Conservation (phyloP, 371 early-diverging fungal genomes). For the Mortierella sp. region DNA sequence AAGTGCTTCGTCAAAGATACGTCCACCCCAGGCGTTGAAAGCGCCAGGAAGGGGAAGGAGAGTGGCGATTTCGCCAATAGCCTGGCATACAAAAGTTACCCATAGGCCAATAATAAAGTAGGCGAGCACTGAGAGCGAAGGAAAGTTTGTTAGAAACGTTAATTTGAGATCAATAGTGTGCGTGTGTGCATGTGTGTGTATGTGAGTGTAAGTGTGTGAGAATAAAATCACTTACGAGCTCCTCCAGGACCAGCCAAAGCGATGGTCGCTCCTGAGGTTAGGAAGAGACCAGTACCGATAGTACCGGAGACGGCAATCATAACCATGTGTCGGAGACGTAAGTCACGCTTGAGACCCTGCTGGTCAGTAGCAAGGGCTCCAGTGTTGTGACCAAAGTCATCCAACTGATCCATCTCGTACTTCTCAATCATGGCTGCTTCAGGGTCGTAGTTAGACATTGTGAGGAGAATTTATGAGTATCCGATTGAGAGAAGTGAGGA, state of each 20-base stretch:
- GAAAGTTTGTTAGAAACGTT: too few species aligned
- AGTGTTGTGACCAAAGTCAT: slow-evolving; percentile 12
- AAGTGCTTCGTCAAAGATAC: slow-evolving; percentile 86
- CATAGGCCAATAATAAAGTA: slow-evolving; percentile 79
- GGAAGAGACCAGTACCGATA: slow-evolving; percentile 89
- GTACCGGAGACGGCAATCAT: slow-evolving; percentile 89
- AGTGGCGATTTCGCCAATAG: slow-evolving; percentile 90
- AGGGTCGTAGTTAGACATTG: slow-evolving; percentile 31
- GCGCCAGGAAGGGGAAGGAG: slow-evolving; percentile 86
- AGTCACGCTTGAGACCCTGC: slow-evolving; percentile 64
- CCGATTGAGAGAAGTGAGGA: background rate
- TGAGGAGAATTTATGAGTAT: background rate
- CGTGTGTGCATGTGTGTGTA: too few species aligned
- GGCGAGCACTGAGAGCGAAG: slow-evolving; percentile 63
- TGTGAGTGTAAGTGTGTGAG: background rate
- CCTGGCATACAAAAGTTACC: slow-evolving; percentile 85
- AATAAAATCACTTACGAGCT: slow-evolving; percentile 56
- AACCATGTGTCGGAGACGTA: slow-evolving; percentile 78
- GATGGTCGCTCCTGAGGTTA: slow-evolving; percentile 85
- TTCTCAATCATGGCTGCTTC: slow-evolving; percentile 19
- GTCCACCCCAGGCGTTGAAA: slow-evolving; percentile 85
- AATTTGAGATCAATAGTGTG: too few species aligned
- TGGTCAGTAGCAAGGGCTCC: slow-evolving; percentile 26
- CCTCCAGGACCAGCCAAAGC: slow-evolving; percentile 85
- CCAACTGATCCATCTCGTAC: slow-evolving; percentile 46